Evolutionary conservation across 441 rosid genomes (phyloP).

Genomic region (Sinapis alba): DNA sequence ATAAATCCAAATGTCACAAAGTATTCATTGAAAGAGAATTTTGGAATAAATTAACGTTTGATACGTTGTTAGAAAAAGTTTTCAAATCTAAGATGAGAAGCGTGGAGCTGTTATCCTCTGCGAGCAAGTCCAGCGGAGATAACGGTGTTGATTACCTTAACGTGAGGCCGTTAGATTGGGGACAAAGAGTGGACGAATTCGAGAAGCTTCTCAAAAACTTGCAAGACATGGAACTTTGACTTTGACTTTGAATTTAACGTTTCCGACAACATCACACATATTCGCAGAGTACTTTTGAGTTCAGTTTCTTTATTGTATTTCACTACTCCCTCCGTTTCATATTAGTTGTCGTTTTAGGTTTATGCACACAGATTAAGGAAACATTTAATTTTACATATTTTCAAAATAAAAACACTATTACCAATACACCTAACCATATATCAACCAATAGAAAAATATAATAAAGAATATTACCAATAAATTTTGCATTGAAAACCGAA

Average conservation of each 20-base stretch:
- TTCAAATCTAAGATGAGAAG: conserved; percentile 22
- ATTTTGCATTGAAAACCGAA: too few relatives aligned
- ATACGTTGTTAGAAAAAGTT: too few relatives aligned
- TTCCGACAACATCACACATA: not conserved
- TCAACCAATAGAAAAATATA: too few relatives aligned
- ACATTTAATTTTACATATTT: too few relatives aligned
- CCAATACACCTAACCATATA: too few relatives aligned
- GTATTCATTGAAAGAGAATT: too few relatives aligned
- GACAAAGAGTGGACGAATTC: conserved; percentile 49
- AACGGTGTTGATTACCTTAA: conserved; percentile 40
- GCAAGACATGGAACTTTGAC: conserved; percentile 23
- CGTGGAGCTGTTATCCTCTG: conserved; percentile 30
- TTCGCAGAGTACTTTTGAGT: not conserved
- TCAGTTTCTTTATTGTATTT: not conserved
- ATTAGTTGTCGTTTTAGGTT: too few relatives aligned
- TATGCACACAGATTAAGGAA: too few relatives aligned
- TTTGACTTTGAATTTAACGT: conserved; percentile 3
- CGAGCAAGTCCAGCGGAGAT: conserved; percentile 30
- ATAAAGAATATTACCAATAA: too few relatives aligned
- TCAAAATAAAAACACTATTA: too few relatives aligned
- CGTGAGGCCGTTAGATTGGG: conserved; percentile 70
- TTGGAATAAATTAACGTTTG: too few relatives aligned
- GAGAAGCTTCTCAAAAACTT: conserved; percentile 59
- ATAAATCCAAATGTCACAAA: too few relatives aligned
- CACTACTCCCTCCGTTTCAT: not conserved